Conservation (phyloP, 352 stramenopile genomes). For the Globisporangium uncinulatum region DNA sequence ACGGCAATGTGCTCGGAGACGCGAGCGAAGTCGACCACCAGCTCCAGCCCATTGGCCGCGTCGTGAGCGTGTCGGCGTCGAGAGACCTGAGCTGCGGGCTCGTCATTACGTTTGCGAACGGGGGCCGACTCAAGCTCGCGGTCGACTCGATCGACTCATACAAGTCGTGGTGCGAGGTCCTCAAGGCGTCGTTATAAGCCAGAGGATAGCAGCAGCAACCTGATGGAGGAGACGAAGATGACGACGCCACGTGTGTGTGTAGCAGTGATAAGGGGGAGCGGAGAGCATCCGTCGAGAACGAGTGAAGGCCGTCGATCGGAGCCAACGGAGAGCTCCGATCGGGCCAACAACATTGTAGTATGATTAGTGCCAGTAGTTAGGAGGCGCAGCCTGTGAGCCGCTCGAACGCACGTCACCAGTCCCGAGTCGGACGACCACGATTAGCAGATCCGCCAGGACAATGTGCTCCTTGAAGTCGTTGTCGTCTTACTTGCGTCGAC, state of each 20-base stretch:
- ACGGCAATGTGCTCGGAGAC: slow-evolving; percentile 58
- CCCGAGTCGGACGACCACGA: neutral
- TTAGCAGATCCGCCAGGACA: neutral
- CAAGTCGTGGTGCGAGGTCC: slow-evolving; percentile 71
- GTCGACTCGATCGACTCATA: slow-evolving; percentile 66
- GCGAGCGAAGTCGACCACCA: slow-evolving; percentile 80
- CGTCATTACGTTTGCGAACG: slow-evolving; percentile 54
- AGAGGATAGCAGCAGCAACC: neutral
- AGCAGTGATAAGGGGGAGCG: neutral
- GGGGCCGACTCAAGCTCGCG: slow-evolving; percentile 56
- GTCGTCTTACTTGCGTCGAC: slow-evolving; percentile 24
- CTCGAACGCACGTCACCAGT: neutral
- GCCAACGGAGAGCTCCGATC: neutral
- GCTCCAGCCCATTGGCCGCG: slow-evolving; percentile 51
- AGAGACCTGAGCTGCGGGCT: slow-evolving; percentile 63
- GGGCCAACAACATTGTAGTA: neutral
- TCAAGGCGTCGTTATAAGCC: slow-evolving; percentile 27
- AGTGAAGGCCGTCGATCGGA: neutral
- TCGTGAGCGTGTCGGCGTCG: slow-evolving; percentile 60
- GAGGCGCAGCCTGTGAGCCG: too few relatives aligned
- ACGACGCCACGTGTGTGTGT: neutral
- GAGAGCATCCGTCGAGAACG: too few relatives aligned
- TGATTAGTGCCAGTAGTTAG: neutral
- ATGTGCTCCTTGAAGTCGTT: neutral
- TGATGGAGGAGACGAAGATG: neutral